Evolutionary conservation across 2,329 filamentous ascomycete species (phyloP), one percentile per base, ranked within the genome.

Genomic region (Penicillium hordei): DNA sequence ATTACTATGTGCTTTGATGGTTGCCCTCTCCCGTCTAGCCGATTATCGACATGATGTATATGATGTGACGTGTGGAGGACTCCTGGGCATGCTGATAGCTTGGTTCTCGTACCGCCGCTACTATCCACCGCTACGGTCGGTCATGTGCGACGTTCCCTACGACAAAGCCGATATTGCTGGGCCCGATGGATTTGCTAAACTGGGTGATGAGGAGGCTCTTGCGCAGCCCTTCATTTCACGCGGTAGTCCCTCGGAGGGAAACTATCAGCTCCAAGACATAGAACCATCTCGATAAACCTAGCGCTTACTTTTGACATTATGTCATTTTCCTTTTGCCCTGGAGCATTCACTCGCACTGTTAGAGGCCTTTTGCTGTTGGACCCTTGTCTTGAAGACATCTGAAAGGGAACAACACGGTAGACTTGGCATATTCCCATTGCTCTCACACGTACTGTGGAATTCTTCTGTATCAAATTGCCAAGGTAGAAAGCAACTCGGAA

Each of bases 11-110:
- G 85, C 85, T 3, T 73, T 81, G 2, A 68, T 88, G 70, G 84
- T 88, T 56, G 85, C 85, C 0, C 82, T 86, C 40, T 85, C 82
- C 5, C 77, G 85, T n/a, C 75, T 85, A 36, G 84, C 85, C 58
- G 85, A 88, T 64, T 88, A 88, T 66, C 75, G 85, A 27, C 85
- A 88, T 60, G 85, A 87, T 69, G 82, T 86, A 2, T 86, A 82
- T 57, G 85, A 88, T 70, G 84, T 88, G 5, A 82, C 81, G 4
- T 75, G 75, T 7, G 85, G 85, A 0, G 81, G 79, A 17, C 52
- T 82, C 21, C 67, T 88, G 7, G 85, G 86, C 0, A 74, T 85
- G 31, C 55, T 74, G 1, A 75, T 87, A 3, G 80, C 84, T 15
- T 83, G 80, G 68, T 82, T 84, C 60, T 83, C 82, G 8, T 88